These are phyloP conservation scores for Hebeloma cylindrosporum DNA, from an alignment of 768 basidiomycete species.

Conservation along the genomic window DNA sequence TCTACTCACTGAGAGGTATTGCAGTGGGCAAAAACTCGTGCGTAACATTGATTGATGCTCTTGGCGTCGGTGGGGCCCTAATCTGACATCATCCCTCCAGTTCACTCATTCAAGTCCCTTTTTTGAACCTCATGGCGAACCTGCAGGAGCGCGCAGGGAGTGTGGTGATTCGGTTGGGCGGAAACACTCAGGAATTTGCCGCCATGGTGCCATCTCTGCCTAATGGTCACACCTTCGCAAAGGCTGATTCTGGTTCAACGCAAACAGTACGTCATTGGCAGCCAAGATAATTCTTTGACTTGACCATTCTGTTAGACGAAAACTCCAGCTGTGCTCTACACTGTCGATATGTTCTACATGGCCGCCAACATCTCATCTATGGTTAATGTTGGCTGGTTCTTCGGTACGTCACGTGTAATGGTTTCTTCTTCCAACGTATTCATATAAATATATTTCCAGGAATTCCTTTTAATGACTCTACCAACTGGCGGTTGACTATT, in stretches of 20 bases:
- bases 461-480: constrained; percentile 67
- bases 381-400: constrained; percentile 65
- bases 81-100: constrained; percentile 29
- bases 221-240: constrained; percentile 35
- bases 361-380: constrained; percentile 58
- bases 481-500: constrained; percentile 50
- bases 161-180: constrained; percentile 69
- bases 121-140: constrained; percentile 75
- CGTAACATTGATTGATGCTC: constrained; percentile 11
- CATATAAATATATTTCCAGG: constrained; percentile 17
- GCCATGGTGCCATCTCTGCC: constrained; percentile 48
- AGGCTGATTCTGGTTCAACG: constrained; percentile 21
- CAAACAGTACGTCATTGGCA: constrained; percentile 20
- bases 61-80: background rate
- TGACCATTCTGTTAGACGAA: constrained; percentile 42
- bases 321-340: constrained; percentile 66
- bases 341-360: constrained; percentile 65
- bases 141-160: constrained; percentile 59
- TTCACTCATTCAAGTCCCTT: constrained; percentile 53
- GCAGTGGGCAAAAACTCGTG: constrained; percentile 56
- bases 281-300: background rate
- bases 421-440: background rate
- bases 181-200: constrained; percentile 76
- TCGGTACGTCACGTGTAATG: constrained; percentile 36
- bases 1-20: constrained; percentile 1